These are phyloP conservation scores for Debaryomycetaceae sp. DNA, from an alignment of 1,139 yeast species.

Conservation along the genomic window DNA sequence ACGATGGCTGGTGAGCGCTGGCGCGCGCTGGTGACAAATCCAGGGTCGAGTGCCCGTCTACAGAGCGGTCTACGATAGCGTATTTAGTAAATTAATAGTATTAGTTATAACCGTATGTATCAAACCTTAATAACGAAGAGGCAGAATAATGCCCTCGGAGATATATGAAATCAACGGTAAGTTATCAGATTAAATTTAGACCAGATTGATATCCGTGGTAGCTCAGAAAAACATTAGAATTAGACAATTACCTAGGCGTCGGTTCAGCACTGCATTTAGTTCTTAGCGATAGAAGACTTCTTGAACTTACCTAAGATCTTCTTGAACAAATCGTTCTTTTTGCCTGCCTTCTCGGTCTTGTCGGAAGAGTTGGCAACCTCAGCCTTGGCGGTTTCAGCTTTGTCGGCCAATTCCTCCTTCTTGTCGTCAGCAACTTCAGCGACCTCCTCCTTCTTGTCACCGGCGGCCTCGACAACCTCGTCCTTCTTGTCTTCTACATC, in stretches of 20 bases:
- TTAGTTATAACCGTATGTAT: background rate
- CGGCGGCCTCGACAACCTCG: slow-evolving; percentile 6
- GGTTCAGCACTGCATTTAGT: slow-evolving; percentile 9
- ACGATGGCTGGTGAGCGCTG: too few species aligned
- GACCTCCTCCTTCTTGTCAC: slow-evolving; percentile 9
- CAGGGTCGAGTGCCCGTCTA: too few species aligned
- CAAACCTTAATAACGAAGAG: background rate
- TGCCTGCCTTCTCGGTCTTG: slow-evolving; percentile 31
- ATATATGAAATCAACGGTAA: background rate
- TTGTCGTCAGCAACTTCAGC: slow-evolving; percentile 11
- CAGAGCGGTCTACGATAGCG: too few species aligned
- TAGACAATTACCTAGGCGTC: background rate
- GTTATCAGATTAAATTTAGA: background rate
- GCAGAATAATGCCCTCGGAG: background rate
- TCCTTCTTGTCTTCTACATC: slow-evolving; percentile 5
- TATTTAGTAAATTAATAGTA: background rate
- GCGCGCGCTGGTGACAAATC: too few species aligned
- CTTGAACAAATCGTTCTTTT: slow-evolving; percentile 52
- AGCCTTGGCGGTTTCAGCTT: slow-evolving; percentile 27
- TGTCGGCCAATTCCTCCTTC: slow-evolving; percentile 9
- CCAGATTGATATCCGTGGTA: background rate
- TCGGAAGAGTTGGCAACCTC: slow-evolving; percentile 25
- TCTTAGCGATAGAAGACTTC: slow-evolving; percentile 38
- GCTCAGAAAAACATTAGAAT: background rate
- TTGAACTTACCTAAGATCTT: slow-evolving; percentile 47